Conservation (phyloP, 257 asterid species). For the Linderniella brevidens region DNA sequence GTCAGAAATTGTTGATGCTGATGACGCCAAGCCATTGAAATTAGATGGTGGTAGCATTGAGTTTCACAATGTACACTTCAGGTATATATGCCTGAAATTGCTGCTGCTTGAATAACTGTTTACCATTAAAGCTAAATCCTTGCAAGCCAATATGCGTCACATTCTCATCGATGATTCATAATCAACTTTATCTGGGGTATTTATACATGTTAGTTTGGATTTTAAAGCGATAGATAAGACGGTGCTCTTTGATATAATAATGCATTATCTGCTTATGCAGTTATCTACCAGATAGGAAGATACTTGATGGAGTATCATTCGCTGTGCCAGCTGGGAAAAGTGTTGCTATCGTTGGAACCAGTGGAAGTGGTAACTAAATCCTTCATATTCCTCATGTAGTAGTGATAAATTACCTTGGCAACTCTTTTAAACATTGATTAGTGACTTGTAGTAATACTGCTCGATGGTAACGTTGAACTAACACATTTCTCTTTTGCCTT, state of each 20-base stretch:
- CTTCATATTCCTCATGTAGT: slow-evolving; percentile 10
- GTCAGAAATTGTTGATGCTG: slow-evolving; percentile 52
- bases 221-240: not conserved
- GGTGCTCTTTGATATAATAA: not conserved
- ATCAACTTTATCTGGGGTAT: too few relatives aligned
- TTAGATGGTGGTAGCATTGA: slow-evolving; percentile 59
- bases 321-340: slow-evolving; percentile 92
- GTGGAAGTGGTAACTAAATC: slow-evolving; percentile 77
- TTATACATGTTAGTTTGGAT: too few relatives aligned
- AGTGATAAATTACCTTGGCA: slow-evolving; percentile 10
- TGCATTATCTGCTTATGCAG: slow-evolving; percentile 15
- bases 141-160: too few relatives aligned
- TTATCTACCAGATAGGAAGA: slow-evolving; percentile 76
- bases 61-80: slow-evolving; percentile 83
- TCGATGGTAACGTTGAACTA: too few relatives aligned
- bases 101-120: slow-evolving; percentile 8
- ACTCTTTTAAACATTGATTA: not conserved
- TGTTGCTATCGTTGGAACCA: slow-evolving; percentile 98
- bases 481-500: not conserved
- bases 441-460: too few relatives aligned
- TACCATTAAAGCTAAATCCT: not conserved
- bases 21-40: slow-evolving; percentile 54
- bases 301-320: slow-evolving; percentile 83
- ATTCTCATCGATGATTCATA: too few relatives aligned
- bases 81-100: slow-evolving; percentile 32